Evolutionary conservation across 495 filamentous ascomycete species (phyloP).

Genomic region (Rhypophila decipiens): DNA sequence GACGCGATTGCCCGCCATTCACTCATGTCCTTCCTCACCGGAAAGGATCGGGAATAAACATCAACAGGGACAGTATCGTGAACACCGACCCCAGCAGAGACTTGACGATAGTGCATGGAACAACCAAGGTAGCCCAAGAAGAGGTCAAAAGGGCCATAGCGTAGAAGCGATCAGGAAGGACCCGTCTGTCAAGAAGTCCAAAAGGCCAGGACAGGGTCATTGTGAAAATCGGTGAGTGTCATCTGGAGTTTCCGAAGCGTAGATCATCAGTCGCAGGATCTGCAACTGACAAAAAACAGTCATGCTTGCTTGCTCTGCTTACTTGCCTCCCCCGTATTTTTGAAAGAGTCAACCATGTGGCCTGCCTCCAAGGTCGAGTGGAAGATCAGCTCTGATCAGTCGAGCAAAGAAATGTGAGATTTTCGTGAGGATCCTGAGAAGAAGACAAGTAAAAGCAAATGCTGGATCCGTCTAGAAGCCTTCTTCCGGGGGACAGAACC

Average conservation of each 20-base stretch:
- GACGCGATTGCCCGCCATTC: too few species aligned
- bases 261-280: slow-evolving; percentile 15
- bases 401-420: not conserved
- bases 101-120: too few species aligned
- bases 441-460: slow-evolving; percentile 1
- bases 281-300: slow-evolving; percentile 10
- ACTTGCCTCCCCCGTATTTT: not conserved
- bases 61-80: too few species aligned
- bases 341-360: too few species aligned
- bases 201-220: too few species aligned
- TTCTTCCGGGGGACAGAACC: slow-evolving; percentile 3
- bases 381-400: slow-evolving; percentile 5
- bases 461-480: slow-evolving; percentile 1
- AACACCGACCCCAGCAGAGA: too few species aligned
- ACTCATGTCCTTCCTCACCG: too few species aligned
- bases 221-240: slow-evolving; percentile 15
- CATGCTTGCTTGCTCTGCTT: slow-evolving; percentile 4
- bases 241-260: slow-evolving; percentile 15
- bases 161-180: not conserved
- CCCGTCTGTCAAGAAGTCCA: too few species aligned
- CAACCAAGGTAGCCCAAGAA: too few species aligned
- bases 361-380: too few species aligned
- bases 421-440: not conserved
- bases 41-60: too few species aligned
- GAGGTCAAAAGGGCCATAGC: too few species aligned